A percentile compares a stretch with the other conserved stretches of the same genome.
These are phyloP conservation scores for Flammula alnicola DNA, from an alignment of 1,284 basidiomycete species.

Conservation along the genomic window DNA sequence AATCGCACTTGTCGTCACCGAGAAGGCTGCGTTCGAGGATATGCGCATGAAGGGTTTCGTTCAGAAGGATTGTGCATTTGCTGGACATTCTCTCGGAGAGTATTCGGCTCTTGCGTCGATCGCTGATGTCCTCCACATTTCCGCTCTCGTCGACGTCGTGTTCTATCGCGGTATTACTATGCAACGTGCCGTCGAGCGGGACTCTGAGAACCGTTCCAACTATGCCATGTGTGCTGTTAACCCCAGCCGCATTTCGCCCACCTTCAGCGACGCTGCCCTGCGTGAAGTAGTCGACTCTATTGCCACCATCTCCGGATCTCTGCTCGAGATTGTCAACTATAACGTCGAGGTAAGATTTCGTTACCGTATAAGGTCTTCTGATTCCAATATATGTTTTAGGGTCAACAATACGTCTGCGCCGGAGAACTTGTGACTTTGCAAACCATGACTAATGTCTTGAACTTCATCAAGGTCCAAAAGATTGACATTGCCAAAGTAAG, in stretches of 20 bases:
- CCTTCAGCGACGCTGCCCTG: constrained; percentile 91
- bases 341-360: constrained; percentile 89
- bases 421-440: constrained; percentile 94
- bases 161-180: constrained; percentile 99
- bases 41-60: constrained; percentile 97
- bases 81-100: constrained; percentile 97
- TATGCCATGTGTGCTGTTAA: constrained; percentile 99
- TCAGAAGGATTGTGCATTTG: constrained; percentile 90
- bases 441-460: constrained; percentile 94
- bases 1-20: constrained; percentile 96
- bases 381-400: constrained; percentile 46
- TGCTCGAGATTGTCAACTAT: constrained; percentile 97
- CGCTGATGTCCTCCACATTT: constrained; percentile 93
- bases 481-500: constrained; percentile 93
- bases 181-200: constrained; percentile 97
- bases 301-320: constrained; percentile 72
- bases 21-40: constrained; percentile 97
- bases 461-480: constrained; percentile 96
- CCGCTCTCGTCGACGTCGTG: constrained; percentile 96
- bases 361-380: constrained; percentile 14
- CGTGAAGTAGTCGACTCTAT: constrained; percentile 96
- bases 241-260: constrained; percentile 91
- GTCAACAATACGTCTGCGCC: constrained; percentile 97
- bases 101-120: constrained; percentile 98
- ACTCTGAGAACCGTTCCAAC: constrained; percentile 89